Base-by-base conservation (phyloP, 176 grass and related monocot species). In the Elymus sibiricus region DNA sequence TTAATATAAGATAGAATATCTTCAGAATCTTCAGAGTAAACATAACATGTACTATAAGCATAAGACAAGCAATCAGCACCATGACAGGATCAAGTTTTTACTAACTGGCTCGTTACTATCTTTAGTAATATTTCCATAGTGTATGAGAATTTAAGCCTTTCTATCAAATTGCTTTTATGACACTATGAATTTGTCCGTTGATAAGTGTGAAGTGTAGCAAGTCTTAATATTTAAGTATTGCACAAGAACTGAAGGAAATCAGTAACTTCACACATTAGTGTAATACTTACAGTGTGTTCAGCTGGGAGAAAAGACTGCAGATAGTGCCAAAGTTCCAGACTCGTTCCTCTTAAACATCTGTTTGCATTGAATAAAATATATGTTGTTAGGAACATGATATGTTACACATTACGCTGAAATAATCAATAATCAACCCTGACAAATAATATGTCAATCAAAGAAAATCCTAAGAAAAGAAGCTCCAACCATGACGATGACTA, bases 241-340 rank as follows among this genome's bases (percentile, higher is more conserved):
- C 6, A 66, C n/a, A 56, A 73, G 7, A 58, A 64, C 37, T 67
- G 7, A 51, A 77, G 37, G 49, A 68, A 80, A 82, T 21, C 61
- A 70, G 17, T 1, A 78, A 55, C 34, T 80, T 71, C 26, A 73
- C 27, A 38, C 21, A 86, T 76, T 9, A 61, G 84, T 74, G 87
- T 74, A 82, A 56, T 79, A 79, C 95, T 92, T 91, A 98, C 95
- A 98, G 46, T 92, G 91, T 95, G 87, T 87, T 72, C 86, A 95
- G 86, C 68, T 81, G 83, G 74, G 89, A 81, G 65, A 95, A 76
- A 92, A 77, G 89, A 76, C 91, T 86, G 82, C 93, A 32, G 31
- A 32, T 76, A 88, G 88, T n/a, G 88, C 89, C 79, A 98, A 87
- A 92, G 69, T 92, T 89, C 95, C 95, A 78, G 86, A 90, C 77